Evolutionary conservation across 75 land plant genomes (phyloP), one percentile per base, ranked within the genome.

Genomic region (Ceratopteris richardii): DNA sequence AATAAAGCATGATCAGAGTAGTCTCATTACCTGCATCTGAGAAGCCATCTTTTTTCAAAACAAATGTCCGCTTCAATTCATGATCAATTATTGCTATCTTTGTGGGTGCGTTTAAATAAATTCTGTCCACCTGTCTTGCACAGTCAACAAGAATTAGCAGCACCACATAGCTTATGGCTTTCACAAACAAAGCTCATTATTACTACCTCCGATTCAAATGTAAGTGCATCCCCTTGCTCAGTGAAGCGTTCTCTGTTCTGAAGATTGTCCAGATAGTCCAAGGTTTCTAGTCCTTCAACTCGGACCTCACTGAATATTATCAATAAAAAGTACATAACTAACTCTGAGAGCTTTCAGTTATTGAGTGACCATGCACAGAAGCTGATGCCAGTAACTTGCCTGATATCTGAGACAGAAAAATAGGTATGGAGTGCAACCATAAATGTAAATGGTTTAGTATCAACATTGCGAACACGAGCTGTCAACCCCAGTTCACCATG

Each of bases 211-310:
- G 69, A 47, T 42, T 82, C 85, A 51, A 82, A 82, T 23, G 85
- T 82, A 47, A 82, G 71, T 16, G 85, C 82, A 61, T 82, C 84
- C n/a, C 83, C 85, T 52, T 82, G 85, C 61, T 82, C 85, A 3
- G 83, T 82, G 47, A 70, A 80, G 26, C 83, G 66, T 33, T 77
- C 60, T 44, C 51, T n/a, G 13, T 68, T 30, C 22, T 54, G 74
- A 40, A 60, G 73, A 25, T 82, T 81, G 58, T 80, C 76, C 64
- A 82, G 60, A 54, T 80, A 78, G 29, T 82, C 83, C 14, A 82
- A 56, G 17, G 64, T 74, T 55, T 81, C 84, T 46, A 81, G 54
- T 12, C 85, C 85, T 61, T 82, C 85, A 28, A 82, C 65, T 11
- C 85, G 83, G 24, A 82, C 85, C 56, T 82, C 85, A 64, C 83